Base-by-base conservation (phyloP, 352 stramenopile genomes). In the Phytophthora sp. region DNA sequence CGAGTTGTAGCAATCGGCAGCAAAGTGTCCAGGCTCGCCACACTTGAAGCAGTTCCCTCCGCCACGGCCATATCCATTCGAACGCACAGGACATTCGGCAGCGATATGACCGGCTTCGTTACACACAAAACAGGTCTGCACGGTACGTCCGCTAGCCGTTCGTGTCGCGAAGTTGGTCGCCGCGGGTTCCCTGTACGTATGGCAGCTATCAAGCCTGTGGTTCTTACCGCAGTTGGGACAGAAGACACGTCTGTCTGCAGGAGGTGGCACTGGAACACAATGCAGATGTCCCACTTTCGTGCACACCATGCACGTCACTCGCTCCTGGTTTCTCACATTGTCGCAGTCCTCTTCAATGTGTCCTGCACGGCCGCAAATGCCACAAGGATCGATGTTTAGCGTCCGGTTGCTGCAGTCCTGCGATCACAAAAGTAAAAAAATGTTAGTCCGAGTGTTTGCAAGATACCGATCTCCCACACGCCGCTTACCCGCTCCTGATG, bases 291-390 rank as follows among this genome's bases (percentile, higher is more conserved):
- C 84, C 7, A 64, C 42, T 46, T 77, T 54, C 8, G 74, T 72
- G 50, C 86, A 94, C 38, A 94, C 83, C 82, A 94, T 93, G 67
- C 86, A 94, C 28, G 69, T 85, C 42, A 88, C 58, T 26, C 67
- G 61, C 18, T 59, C 49, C 43, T 65, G 66, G 8, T 23, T 64
- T 9, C 56, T 62, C 5, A 64, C 51, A n/a, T 77, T 76, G 21
- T 78, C 48, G 53, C 80, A 90, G 20, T 78, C 56, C 0, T 77
- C 54, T 37, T 72, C 68, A 24, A 68, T 61, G 43, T 94, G 86
- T 28, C 77, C 82, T 2, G 58, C 32, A n/a, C 80, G 74, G 7
- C 86, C 86, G 37, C 86, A 94, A 32, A 84, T 49, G 11, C 27
- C 48, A 34, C 84, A 94, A 26, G 74, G 77, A 4, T 76, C 48